Conservation (phyloP, 257 asterid species). For the Sherardia arvensis region DNA sequence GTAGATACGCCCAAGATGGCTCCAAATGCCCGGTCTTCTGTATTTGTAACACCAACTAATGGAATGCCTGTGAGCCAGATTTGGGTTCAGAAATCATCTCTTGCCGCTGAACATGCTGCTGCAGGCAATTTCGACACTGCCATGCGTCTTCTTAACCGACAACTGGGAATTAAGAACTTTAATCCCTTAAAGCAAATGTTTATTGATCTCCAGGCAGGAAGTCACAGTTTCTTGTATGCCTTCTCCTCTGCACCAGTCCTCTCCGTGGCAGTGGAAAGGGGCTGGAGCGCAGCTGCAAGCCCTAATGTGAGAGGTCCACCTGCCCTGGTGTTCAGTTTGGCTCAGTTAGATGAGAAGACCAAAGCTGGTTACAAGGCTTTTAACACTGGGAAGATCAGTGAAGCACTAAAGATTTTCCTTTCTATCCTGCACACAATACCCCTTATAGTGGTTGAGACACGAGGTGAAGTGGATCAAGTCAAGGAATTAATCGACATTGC, state of each 20-base stretch:
- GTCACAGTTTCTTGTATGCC: conserved; percentile 70
- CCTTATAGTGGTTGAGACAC: conserved; percentile 60
- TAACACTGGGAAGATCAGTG: conserved; percentile 63
- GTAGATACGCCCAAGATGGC: conserved; percentile 62
- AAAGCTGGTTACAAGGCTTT: conserved; percentile 69
- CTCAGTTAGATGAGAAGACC: conserved; percentile 76
- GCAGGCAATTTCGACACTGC: conserved; percentile 94
- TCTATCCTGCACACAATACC: conserved; percentile 72
- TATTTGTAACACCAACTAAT: conserved; percentile 63
- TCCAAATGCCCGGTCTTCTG: conserved; percentile 44
- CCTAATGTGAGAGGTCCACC: conserved; percentile 80
- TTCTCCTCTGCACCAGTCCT: conserved; percentile 62
- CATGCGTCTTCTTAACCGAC: conserved; percentile 81
- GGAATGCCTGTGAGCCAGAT: conserved; percentile 95
- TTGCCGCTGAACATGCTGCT: conserved; percentile 93
- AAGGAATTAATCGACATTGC: conserved; percentile 60
- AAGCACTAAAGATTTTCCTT: conserved; percentile 52
- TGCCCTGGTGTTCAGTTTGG: conserved; percentile 53
- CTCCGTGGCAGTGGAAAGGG: conserved; percentile 68
- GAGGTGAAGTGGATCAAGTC: conserved; percentile 80
- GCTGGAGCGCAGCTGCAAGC: conserved; percentile 65
- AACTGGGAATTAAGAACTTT: conserved; percentile 66
- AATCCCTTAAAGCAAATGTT: conserved; percentile 56
- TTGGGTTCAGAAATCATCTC: conserved; percentile 84
- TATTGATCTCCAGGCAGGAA: conserved; percentile 63